A percentile compares a stretch with the other conserved stretches of the same genome.
These are phyloP conservation scores for Quercus aquifolioides DNA, from an alignment of 306 rosid genomes.

Conservation along the genomic window DNA sequence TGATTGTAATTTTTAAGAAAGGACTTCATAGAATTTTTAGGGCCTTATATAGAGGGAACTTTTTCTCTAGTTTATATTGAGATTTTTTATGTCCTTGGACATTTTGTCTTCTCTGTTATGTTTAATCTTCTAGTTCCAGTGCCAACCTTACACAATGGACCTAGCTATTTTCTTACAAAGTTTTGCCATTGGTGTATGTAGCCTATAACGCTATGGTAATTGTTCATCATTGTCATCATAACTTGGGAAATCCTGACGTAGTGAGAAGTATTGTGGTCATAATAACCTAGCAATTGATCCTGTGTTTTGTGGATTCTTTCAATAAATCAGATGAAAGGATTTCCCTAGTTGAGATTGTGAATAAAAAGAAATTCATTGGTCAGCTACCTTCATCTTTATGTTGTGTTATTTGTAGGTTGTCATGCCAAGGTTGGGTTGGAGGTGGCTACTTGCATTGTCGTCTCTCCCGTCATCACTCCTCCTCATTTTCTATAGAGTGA, in stretches of 20 bases:
- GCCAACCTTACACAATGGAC: neutral
- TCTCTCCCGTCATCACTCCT: conserved; percentile 81
- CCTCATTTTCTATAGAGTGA: conserved; percentile 67
- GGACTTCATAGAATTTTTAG: neutral
- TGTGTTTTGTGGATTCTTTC: neutral
- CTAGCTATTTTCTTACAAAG: neutral
- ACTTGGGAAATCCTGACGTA: neutral
- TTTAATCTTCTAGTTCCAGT: neutral
- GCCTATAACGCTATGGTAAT: neutral
- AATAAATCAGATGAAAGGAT: neutral
- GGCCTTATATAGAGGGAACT: neutral
- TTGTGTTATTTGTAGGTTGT: conserved; percentile 57
- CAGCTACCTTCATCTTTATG: conserved; percentile 24
- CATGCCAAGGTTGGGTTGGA: conserved; percentile 97
- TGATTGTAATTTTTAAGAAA: neutral
- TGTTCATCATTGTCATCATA: neutral
- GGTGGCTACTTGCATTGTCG: conserved; percentile 92
- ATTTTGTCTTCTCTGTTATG: neutral
- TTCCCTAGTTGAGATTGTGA: conserved; percentile 11
- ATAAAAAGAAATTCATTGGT: conserved; percentile 10
- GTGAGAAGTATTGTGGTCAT: neutral
- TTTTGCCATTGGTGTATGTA: neutral
- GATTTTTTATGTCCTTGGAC: neutral
- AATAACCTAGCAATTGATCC: neutral
- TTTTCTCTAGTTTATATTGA: neutral